Conservation (phyloP, 805 yeast genomes). For the Metschnikowia koreensis region DNA sequence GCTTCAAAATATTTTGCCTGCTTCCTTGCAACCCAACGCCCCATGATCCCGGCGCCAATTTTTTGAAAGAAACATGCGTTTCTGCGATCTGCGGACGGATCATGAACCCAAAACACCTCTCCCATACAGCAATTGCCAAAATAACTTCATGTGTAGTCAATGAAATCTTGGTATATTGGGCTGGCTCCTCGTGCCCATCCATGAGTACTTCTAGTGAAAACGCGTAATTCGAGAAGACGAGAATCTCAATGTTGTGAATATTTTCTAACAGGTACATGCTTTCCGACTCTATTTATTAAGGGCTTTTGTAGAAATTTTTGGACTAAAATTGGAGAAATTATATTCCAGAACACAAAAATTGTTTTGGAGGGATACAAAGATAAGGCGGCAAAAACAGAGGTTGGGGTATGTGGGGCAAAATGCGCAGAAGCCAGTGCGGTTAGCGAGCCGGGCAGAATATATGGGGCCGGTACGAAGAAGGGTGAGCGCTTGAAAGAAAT, state of each 20-base stretch:
- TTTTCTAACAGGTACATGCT: conserved; percentile 7
- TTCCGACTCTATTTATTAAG: not conserved
- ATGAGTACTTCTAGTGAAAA: conserved; percentile 10
- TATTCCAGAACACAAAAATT: not conserved
- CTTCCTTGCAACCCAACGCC: conserved; percentile 7
- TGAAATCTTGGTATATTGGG: conserved; percentile 2
- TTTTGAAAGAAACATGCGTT: conserved; percentile 7
- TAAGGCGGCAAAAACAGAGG: conserved; percentile 5
- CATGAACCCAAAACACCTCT: conserved; percentile 6
- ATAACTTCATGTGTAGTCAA: conserved; percentile 9
- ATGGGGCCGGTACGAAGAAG: not conserved
- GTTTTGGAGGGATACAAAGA: not conserved
- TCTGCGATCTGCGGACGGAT: conserved; percentile 4
- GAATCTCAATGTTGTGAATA: conserved; percentile 10
- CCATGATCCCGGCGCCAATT: conserved; percentile 11
- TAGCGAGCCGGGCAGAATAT: not conserved
- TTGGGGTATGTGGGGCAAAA: not conserved
- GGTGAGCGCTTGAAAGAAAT: no score
- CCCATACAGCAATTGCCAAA: conserved; percentile 7
- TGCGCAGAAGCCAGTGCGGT: conserved; percentile 1
- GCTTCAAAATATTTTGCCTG: conserved; percentile 6
- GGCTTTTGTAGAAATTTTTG: not conserved
- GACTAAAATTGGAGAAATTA: not conserved
- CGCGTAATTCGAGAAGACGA: conserved; percentile 9
- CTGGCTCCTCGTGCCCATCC: not conserved